Evolutionary conservation across 2,329 filamentous ascomycete genomes (phyloP), one percentile per base, ranked within the genome.

Genomic region (Pseudogymnoascus sp.): DNA sequence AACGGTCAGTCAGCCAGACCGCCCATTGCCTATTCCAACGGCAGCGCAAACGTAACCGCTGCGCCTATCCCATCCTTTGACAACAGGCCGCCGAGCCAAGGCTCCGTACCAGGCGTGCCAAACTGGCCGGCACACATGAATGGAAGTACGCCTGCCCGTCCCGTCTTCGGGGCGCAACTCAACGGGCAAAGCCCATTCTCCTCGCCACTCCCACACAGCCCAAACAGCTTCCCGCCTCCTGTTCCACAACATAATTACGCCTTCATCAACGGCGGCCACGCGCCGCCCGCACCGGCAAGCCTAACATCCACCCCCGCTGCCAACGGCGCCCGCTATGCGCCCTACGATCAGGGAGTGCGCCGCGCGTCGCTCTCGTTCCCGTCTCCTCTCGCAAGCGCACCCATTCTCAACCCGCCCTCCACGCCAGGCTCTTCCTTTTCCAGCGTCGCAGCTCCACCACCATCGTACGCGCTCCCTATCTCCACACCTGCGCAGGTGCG

Each of bases 151-250:
- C 31, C 29, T 15, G 35, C 60, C 37, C 62, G 61, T 15, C 46
- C 63, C 7, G 64, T 63, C 7, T 62, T 65, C 38, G 62, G 62
- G 17, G 61, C 64, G 42, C 61, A 61, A 29, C 44, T 67, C 19
- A 71, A 68, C 56, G 67, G 69, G 13, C 70, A 73, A 59, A 53
- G 29, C 53, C 68, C 67, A 21, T 73, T 73, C 38, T 72, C 72
- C 19, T 72, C 72, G 7, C 72, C 72, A 19, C 67, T 66, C 60
- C 70, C 69, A 31, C 66, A 72, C 31, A 73, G 72, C 44, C 71
- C 72, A 31, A 72, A 69, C 10, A 72, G 69, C 64, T 68, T 74
- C 9, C 72, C 72, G 53, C 72, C 72, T 19, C 72, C 72, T 9
- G 65, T 33, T 37, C 69, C 72, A 59, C 66, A 67, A 11, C 65